These are phyloP conservation scores for Thalassiosira oceanica DNA, from an alignment of 352 stramenopile genomes.

Conservation along the genomic window DNA sequence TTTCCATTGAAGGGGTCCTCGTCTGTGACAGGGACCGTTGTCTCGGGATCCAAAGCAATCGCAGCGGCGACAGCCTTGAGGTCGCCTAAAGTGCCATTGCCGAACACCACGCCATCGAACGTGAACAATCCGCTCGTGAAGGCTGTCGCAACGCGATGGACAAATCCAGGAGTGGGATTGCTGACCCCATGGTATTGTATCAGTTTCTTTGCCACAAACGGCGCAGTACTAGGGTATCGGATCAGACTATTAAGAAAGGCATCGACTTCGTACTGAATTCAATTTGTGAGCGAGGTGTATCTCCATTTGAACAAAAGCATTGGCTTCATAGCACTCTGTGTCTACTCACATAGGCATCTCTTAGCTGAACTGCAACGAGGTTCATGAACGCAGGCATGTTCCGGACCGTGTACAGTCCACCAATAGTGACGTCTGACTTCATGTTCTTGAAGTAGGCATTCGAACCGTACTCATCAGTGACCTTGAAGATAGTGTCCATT, in stretches of 20 bases:
- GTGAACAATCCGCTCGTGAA: conserved; percentile 53
- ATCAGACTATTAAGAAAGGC: conserved; percentile 18
- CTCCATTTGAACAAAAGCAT: too few species aligned
- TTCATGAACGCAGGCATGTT: conserved; percentile 13
- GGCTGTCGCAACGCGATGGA: conserved; percentile 54
- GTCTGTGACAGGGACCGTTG: conserved; percentile 47
- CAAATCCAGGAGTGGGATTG: conserved; percentile 21
- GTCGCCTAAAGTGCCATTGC: conserved; percentile 59
- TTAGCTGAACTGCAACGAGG: conserved; percentile 7
- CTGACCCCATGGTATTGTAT: conserved; percentile 4
- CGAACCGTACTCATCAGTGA: conserved; percentile 50
- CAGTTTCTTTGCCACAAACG: conserved; percentile 9
- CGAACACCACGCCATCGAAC: conserved; percentile 44
- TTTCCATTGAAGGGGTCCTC: conserved; percentile 57
- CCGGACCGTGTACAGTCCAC: conserved; percentile 20
- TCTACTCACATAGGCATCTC: conserved; percentile 39
- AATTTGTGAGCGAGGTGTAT: too few species aligned
- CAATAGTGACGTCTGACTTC: conserved; percentile 7
- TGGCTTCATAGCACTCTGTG: too few species aligned
- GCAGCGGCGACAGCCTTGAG: conserved; percentile 62
- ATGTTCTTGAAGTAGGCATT: conserved; percentile 56
- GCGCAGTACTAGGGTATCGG: conserved; percentile 1
- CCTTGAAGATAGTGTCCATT: conserved; percentile 56
- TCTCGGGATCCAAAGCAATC: conserved; percentile 67
- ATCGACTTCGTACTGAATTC: too few species aligned